Conservation (phyloP, 1,284 basidiomycete genomes). For the Pseudozyma sp. region DNA sequence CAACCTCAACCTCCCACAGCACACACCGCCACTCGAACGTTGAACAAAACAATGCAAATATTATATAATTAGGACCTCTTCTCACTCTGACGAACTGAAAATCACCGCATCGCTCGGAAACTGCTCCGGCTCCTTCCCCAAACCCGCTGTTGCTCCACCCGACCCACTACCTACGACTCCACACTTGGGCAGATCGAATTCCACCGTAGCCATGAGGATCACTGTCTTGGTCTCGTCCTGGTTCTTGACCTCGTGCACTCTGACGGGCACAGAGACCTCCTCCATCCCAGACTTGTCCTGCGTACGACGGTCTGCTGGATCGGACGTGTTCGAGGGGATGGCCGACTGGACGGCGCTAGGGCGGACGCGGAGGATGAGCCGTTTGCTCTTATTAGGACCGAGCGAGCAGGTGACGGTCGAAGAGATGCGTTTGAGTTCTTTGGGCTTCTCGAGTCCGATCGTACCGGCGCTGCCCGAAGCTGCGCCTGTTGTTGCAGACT, state of each 20-base stretch:
- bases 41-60: background rate
- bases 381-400: slow-evolving; percentile 56
- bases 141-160: too few species aligned
- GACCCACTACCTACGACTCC: too few species aligned
- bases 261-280: slow-evolving; percentile 54
- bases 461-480: background rate
- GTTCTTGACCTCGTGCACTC: slow-evolving; percentile 67
- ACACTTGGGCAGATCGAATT: slow-evolving; percentile 31
- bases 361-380: slow-evolving; percentile 62
- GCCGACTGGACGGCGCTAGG: slow-evolving; percentile 39
- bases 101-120: slow-evolving; percentile 40
- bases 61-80: background rate
- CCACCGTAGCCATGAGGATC: slow-evolving; percentile 41
- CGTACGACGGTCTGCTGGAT: slow-evolving; percentile 41
- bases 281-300: slow-evolving; percentile 37
- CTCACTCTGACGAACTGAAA: slow-evolving; percentile 24
- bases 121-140: background rate
- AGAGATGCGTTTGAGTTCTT: slow-evolving; percentile 52
- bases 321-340: slow-evolving; percentile 30
- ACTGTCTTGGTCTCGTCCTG: slow-evolving; percentile 65
- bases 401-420: slow-evolving; percentile 60
- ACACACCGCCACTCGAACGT: too few species aligned
- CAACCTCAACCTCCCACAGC: too few species aligned
- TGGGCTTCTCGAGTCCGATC: slow-evolving; percentile 16
- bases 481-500: background rate